A percentile compares a stretch with the other conserved stretches of the same genome.
These are phyloP conservation scores for Naegleria gruberi DNA, from an alignment of 208 protist genomes.

Conservation along the genomic window DNA sequence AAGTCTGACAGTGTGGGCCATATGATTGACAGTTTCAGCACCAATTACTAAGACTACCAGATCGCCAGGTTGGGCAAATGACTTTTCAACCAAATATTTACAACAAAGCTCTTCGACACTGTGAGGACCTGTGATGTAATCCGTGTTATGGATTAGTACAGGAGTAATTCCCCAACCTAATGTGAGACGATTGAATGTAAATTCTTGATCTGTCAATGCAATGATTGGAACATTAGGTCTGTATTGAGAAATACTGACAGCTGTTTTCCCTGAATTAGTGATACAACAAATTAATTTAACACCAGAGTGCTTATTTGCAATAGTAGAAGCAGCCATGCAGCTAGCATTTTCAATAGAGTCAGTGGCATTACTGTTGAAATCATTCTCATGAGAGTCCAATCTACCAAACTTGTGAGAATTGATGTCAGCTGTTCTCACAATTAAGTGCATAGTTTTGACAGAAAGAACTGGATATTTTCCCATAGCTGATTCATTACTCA, in stretches of 20 bases:
- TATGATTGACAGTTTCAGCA: not conserved
- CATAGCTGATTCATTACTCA: conserved; percentile 95
- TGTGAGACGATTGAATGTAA: conserved; percentile 32
- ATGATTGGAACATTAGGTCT: conserved; percentile 58
- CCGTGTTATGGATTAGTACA: not conserved
- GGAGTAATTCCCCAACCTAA: conserved; percentile 7
- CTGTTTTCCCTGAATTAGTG: conserved; percentile 46
- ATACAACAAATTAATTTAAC: conserved; percentile 21
- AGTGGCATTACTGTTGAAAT: not conserved
- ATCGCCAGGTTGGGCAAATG: not conserved
- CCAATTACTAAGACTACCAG: not conserved
- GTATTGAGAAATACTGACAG: conserved; percentile 63
- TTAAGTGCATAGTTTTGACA: conserved; percentile 85
- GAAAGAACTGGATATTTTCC: conserved; percentile 88
- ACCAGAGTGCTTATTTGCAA: not conserved
- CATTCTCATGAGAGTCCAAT: not conserved
- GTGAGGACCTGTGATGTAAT: not conserved
- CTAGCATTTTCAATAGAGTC: not conserved
- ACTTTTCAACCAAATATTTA: not conserved
- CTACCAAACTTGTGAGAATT: not conserved
- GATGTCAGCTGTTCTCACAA: conserved; percentile 50
- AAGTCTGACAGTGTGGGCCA: not conserved
- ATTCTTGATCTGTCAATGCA: conserved; percentile 43
- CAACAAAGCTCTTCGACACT: not conserved
- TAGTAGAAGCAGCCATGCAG: not conserved